Evolutionary conservation across 768 basidiomycete species (phyloP), one percentile per base, ranked within the genome.

Genomic region (Neoboletus brunneissimus): DNA sequence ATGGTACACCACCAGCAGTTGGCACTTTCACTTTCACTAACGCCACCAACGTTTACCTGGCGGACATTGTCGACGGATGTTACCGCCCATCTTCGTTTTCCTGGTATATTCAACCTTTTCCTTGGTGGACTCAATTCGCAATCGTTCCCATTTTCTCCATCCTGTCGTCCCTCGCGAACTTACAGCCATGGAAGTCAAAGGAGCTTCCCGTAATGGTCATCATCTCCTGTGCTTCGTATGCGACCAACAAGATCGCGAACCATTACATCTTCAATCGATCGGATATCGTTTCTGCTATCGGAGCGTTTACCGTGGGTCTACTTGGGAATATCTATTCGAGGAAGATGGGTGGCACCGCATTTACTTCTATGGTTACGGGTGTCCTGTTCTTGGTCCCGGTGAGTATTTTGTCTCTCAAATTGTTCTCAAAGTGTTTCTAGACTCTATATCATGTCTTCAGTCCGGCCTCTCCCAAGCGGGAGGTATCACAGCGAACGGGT

Each of bases 351-450:
- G 91, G 91, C 9, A 93, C 91, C 4, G 91, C 91, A 20, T 94
- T 94, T 72, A 91, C 91, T 11, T 86, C 86, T 2, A 94, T 94
- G 92, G 89, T 93, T 40, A 89, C 91, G 25, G 91, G 91, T 38
- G 90, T 94, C 6, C 70, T 92, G 59, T 91, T 94, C 72, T 75
- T 94, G 57, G 90, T 94, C 25, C 92, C 92, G 13, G 91, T 92
- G 68, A 69, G 87, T 79, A 20, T 48, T 61, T 35, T 44, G 10
- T 54, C 13, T 22, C 18, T 59, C 8, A 12, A 20, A 18, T 41
- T 53, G 20, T 43, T 41, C 41, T 23, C 20, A 12, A 15, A 49
- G 41, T 35, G 48, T 53, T 45, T 46, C 50, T 42, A 46, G 10
- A 55, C 29, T 51, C 16, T 16, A 53, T 18, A 25, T 46, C 60